Conservation (phyloP, 2,329 filamentous ascomycete species). For the Phyllosticta citriasiana region DNA sequence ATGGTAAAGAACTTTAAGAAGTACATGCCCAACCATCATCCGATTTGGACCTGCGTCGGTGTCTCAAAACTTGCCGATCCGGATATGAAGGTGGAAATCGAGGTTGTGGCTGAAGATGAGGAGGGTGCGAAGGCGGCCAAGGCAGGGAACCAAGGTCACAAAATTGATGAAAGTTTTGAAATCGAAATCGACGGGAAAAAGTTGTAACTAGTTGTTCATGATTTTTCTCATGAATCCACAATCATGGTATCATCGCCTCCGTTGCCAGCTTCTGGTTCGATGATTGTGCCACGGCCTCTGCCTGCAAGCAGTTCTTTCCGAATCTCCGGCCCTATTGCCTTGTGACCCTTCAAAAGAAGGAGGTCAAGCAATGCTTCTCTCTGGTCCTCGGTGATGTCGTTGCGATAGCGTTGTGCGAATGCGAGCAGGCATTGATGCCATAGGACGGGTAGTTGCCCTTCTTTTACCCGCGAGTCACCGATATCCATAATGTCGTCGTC, state of each 20-base stretch:
- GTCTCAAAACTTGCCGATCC: conserved; percentile 16
- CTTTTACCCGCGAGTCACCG: conserved; percentile 34
- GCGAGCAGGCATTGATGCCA: conserved; percentile 92
- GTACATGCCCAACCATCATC: conserved; percentile 18
- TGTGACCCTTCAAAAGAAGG: conserved; percentile 73
- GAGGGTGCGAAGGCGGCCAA: background rate
- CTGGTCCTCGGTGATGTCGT: conserved; percentile 93
- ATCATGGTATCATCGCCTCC: conserved; percentile 86
- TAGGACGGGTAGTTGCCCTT: conserved; percentile 69
- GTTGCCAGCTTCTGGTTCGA: conserved; percentile 51
- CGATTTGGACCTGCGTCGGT: conserved; percentile 18
- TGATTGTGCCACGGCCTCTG: conserved; percentile 66
- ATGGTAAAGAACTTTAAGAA: conserved; percentile 18
- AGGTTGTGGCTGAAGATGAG: conserved; percentile 15
- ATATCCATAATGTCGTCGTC: conserved; percentile 24
- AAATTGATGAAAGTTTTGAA: background rate
- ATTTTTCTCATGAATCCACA: conserved; percentile 11
- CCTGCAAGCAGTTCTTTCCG: conserved; percentile 80
- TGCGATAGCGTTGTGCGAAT: conserved; percentile 89
- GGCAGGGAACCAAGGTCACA: background rate
- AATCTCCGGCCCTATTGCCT: conserved; percentile 82
- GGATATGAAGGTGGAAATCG: conserved; percentile 32
- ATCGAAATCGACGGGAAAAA: background rate
- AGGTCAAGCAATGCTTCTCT: conserved; percentile 83
- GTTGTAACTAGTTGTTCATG: background rate